Evolutionary conservation across 108 stramenopile genomes (phyloP).

Genomic region (Fragilaria crotonensis): DNA sequence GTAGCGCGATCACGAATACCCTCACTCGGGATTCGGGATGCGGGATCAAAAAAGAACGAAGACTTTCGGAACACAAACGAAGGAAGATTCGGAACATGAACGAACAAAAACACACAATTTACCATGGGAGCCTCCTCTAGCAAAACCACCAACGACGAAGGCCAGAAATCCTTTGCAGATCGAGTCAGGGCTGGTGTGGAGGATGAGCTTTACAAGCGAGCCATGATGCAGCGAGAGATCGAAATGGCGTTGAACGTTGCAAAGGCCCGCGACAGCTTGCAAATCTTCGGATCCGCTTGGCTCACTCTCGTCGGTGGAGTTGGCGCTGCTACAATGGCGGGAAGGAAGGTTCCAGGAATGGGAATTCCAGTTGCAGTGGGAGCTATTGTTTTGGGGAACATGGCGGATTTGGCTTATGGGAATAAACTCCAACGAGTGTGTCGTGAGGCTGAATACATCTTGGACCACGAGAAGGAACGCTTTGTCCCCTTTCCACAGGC

Average conservation of each 20-base stretch:
- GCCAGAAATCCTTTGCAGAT: not conserved
- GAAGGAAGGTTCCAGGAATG: constrained; percentile 27
- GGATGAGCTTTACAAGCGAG: constrained; percentile 31
- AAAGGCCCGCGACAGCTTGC: constrained; percentile 40
- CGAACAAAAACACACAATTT: not conserved
- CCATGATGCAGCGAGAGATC: constrained; percentile 51
- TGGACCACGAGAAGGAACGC: constrained; percentile 42
- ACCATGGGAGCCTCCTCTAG: not conserved
- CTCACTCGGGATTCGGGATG: no score
- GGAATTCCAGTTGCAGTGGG: constrained; percentile 39
- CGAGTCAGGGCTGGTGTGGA: constrained; percentile 21
- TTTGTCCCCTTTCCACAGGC: constrained; percentile 45
- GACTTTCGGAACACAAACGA: no score
- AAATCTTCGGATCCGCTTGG: constrained; percentile 42
- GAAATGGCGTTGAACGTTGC: constrained; percentile 57
- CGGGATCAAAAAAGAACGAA: no score
- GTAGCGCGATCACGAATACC: no score
- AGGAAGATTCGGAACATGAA: constrained; percentile 10
- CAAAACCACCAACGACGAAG: not conserved
- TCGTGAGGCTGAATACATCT: constrained; percentile 49
- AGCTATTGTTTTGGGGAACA: constrained; percentile 38
- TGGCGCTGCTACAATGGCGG: constrained; percentile 17
- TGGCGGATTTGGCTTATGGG: constrained; percentile 54
- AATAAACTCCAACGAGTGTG: constrained; percentile 43
- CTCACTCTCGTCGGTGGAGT: constrained; percentile 22